Percentiles rank a stretch among this genome's conserved stretches.
Evolutionary conservation across 2,329 filamentous ascomycete species (phyloP).

Genomic region (Ceratocystis ficicola): DNA sequence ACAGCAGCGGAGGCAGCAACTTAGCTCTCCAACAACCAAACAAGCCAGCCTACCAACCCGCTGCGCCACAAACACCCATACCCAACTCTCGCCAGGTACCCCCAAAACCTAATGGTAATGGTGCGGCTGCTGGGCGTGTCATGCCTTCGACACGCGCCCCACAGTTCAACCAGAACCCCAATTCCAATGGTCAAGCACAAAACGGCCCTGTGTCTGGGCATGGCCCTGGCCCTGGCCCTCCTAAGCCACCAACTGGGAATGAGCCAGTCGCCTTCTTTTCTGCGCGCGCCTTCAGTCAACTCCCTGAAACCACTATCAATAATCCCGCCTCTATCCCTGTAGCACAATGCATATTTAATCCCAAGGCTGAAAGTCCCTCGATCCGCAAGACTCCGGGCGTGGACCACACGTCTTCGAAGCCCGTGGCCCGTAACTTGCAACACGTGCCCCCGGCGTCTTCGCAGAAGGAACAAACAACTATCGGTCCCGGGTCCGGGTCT

Average conservation of each 20-base stretch:
- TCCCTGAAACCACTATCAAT: slow-evolving; percentile 36
- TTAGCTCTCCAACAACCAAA: slow-evolving; percentile 23
- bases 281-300: slow-evolving; percentile 49
- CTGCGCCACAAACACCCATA: slow-evolving; percentile 13
- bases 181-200: slow-evolving; percentile 1
- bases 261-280: slow-evolving; percentile 56
- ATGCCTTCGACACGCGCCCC: background rate
- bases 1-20: slow-evolving; percentile 18
- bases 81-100: background rate
- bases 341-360: slow-evolving; percentile 52
- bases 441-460: slow-evolving; percentile 37
- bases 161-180: slow-evolving; percentile 10
- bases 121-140: background rate
- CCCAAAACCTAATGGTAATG: background rate
- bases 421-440: slow-evolving; percentile 48
- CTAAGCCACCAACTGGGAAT: slow-evolving; percentile 28
- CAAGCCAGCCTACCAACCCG: slow-evolving; percentile 11
- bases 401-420: slow-evolving; percentile 66
- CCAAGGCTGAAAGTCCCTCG: slow-evolving; percentile 65
- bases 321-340: slow-evolving; percentile 35
- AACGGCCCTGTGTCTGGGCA: background rate
- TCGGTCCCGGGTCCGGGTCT: slow-evolving; percentile 23
- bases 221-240: slow-evolving; percentile 22
- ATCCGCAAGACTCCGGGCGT: slow-evolving; percentile 81
- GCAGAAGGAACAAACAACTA: slow-evolving; percentile 18